Base-by-base conservation (phyloP, 2,329 filamentous ascomycete genomes). In the Hypoxylon sp. region DNA sequence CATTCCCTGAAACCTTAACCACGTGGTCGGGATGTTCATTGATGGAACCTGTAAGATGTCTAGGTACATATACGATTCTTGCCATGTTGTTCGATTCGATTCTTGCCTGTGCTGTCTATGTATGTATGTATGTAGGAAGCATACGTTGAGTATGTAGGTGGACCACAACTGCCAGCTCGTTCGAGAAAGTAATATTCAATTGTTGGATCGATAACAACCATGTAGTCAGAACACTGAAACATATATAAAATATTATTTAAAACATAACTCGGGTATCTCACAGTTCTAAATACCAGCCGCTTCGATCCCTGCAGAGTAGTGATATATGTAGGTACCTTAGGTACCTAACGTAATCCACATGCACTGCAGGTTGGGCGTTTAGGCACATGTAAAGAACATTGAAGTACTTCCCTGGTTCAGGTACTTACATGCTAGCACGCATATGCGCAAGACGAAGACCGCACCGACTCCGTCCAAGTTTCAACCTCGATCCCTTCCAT, bases 1-100 rank as follows among this genome's bases (percentile, higher is more conserved):
- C 56, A 51, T 60, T 48, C 30, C 36, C 38, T 69, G 50, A 69
- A 69, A 69, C 63, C 46, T 49, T 55, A 69, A 67, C 63, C 63
- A 67, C 67, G 59, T 67, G 67, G 63, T 51, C 43, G 67, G 63
- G 45, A 63, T 38, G 11, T 14, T 23, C 23, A n/a, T 50, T 49
- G 21, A 21, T n/a, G n/a, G n/a, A 23, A 14, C 6, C 21, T 17
- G 9, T 17, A 36, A 52, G 34, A 52, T 30, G 28, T 30, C 28
- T 30, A 25, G 4, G 6, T 25, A 7, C 6, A 30, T 7, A 6
- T 7, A 30, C 28, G 1, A 30, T 30, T 30, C 28, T 30, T 30
- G 6, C 28, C 28, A 43, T 17, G 32, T 28, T 53, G 19, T 53
- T 41, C 34, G 38, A 17, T 56, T 28, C 21, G 52, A 56, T 43